Evolutionary conservation across 1,284 basidiomycete species (phyloP).

Genomic region (Trichosporon ovoides): DNA sequence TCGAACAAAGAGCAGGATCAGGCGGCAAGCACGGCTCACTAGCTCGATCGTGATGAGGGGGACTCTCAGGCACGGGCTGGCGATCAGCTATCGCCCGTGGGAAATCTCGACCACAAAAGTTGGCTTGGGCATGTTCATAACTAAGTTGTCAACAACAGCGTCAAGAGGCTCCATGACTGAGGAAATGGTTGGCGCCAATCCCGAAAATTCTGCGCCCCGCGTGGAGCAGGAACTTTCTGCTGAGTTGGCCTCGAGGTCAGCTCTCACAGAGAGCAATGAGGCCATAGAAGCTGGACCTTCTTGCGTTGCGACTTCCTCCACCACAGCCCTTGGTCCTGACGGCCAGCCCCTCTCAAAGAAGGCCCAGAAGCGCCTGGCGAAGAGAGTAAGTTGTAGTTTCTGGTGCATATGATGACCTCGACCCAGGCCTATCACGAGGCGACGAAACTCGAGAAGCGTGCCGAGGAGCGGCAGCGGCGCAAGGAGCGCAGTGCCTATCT

Average conservation of each 20-base stretch:
- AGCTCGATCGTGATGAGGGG: background rate
- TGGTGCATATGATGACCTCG: slow-evolving; percentile 18
- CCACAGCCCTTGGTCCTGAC: background rate
- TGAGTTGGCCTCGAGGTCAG: background rate
- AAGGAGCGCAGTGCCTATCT: slow-evolving; percentile 24
- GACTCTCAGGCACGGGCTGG: background rate
- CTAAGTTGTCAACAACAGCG: background rate
- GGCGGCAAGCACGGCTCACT: background rate
- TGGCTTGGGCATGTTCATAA: background rate
- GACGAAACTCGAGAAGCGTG: slow-evolving; percentile 31
- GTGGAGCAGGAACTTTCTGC: background rate
- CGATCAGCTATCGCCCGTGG: background rate
- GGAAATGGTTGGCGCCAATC: background rate
- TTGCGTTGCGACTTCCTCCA: background rate
- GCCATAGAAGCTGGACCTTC: background rate
- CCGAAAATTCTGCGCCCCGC: background rate
- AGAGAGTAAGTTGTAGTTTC: slow-evolving; percentile 26
- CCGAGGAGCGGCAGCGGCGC: slow-evolving; percentile 32
- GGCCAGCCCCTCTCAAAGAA: slow-evolving; percentile 19
- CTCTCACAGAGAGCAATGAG: background rate
- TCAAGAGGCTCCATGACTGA: background rate
- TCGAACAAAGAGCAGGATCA: background rate
- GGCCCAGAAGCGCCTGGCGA: slow-evolving; percentile 39
- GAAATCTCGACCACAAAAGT: background rate
- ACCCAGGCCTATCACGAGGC: slow-evolving; percentile 18